Percentiles rank a stretch among this genome's conserved stretches.
Evolutionary conservation across 331 rosid genomes (phyloP).

Genomic region (Erythrophleum ivorense): DNA sequence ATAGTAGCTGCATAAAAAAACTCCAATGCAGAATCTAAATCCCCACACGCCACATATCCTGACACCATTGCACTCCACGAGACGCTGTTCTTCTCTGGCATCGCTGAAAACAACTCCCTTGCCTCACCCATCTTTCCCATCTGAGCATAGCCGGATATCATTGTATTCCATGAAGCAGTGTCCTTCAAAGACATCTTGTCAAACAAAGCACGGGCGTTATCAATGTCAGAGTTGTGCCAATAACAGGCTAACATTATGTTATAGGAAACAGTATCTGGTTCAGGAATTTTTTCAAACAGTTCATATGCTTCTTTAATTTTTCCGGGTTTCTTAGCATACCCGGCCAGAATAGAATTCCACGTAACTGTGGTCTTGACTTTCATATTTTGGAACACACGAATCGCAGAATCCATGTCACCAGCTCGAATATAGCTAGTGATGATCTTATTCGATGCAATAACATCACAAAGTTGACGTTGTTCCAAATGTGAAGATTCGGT

Average conservation of each 20-base stretch:
- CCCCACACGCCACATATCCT: slow-evolving; percentile 67
- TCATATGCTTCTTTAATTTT: slow-evolving; percentile 51
- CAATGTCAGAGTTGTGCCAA: slow-evolving; percentile 49
- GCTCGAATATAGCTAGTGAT: slow-evolving; percentile 53
- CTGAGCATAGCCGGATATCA: slow-evolving; percentile 70
- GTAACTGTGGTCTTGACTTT: slow-evolving; percentile 57
- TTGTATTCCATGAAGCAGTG: slow-evolving; percentile 73
- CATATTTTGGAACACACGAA: slow-evolving; percentile 59
- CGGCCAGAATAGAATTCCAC: slow-evolving; percentile 72
- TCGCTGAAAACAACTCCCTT: slow-evolving; percentile 43
- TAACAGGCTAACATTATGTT: slow-evolving; percentile 68
- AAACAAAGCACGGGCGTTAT: slow-evolving; percentile 60
- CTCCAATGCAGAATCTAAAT: slow-evolving; percentile 63
- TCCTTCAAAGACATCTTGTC: slow-evolving; percentile 64
- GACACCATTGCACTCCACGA: slow-evolving; percentile 89
- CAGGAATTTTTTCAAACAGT: slow-evolving; percentile 73
- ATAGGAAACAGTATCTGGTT: slow-evolving; percentile 70
- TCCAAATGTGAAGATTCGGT: slow-evolving; percentile 12
- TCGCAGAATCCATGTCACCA: slow-evolving; percentile 67
- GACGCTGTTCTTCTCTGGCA: slow-evolving; percentile 73
- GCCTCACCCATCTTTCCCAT: slow-evolving; percentile 61
- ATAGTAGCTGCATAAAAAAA: slow-evolving; percentile 58
- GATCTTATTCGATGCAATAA: slow-evolving; percentile 56
- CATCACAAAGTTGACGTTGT: slow-evolving; percentile 22
- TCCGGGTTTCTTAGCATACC: slow-evolving; percentile 52